Evolutionary conservation across 2,329 filamentous ascomycete species (phyloP), one percentile per base, ranked within the genome.

Genomic region (Akanthomyces uredinophilus): DNA sequence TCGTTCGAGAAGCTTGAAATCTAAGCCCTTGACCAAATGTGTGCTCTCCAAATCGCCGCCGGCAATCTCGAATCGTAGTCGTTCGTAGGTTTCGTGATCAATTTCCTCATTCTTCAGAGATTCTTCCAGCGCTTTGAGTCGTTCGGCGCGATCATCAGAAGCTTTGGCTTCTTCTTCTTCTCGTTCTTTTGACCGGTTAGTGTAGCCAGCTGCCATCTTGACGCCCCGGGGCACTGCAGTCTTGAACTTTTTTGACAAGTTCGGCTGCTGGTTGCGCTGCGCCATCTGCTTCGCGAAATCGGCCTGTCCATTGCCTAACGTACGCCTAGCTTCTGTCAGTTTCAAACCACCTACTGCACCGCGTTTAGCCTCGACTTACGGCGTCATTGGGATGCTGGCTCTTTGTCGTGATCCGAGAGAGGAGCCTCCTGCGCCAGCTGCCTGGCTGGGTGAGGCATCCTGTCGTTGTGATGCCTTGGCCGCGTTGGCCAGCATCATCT

Each of bases 351-450:
- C 2, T 1, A 10, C 46, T 14, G 1, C 51, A 16, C 18, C 22
- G 53, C 24, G 24, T 1, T 20, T 44, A 50, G 32, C 37, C 35
- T 35, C 13, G 51, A 80, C 87, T 69, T 82, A 92, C 88, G 94
- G 94, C 53, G 94, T 97, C 94, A 97, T 97, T 62, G 92, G 92
- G 65, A 96, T 94, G 74, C 85, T 94, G 39, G 90, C 84, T 67
- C 87, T 86, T 75, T 90, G 87, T 70, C 89, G 85, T 63, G 91
- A 95, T 24, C 92, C 92, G 62, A 96, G 81, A 5, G 85, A 76
- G 35, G 61, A 67, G 47, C 65, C 66, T 13, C 69, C 64, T 64
- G 68, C 65, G 65, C 32, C n/a, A 7, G 68, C 64, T 68, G 66
- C 65, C 59, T 68, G 70, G 20, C 22, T 29, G 16, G 83, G 79